Base-by-base conservation (phyloP, 2,329 filamentous ascomycete genomes). In the Penicillium janthinellum region DNA sequence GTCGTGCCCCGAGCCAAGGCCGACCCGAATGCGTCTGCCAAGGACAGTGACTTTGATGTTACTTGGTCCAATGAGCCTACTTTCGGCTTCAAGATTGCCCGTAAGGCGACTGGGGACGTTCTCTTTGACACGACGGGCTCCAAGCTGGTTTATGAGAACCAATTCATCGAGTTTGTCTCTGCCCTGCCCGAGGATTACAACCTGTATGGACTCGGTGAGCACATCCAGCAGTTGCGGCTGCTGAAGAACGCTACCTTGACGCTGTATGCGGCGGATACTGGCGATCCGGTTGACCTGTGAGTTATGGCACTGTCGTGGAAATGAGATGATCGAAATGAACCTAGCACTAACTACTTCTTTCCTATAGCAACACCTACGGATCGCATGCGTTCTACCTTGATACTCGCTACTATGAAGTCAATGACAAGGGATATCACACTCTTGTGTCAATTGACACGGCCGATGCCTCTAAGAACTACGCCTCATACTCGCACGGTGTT, bases 301-400 rank as follows among this genome's bases (percentile, higher is more conserved):
- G 75, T 70, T 17, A 14, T 8, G 15, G 28, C 10, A 12, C 20
- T 12, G 20, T 8, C 48, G 37, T 25, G 6, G 17, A 12, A 31
- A 20, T 12, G 17, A 52, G 22, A 22, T 22, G 22, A 22, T 22
- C 15, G 4, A 22, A 31, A 11, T n/a, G 5, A 12, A 8, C 7
- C 1, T 5, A 17, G 12, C 7, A 22, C 37, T 41, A 10, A 53
- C 17, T 38, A 54, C 22, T 42, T 34, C 22, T 25, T 7, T 12
- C 39, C 53, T 55, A 7, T 38, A 75, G 73, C 12, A 93, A 93
- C 67, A 79, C 92, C 5, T 95, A 95, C 67, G 90, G 91, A 6
- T 83, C 81, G 42, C 91, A 95, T 66, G 88, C 91, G 0, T 86
- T 93, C 69, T 95, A 94, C 70, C 79, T 93, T 4, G 91, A 94